A percentile compares a stretch with the other conserved stretches of the same genome.
phyloP scores from a whole-genome alignment of 2,329 filamentous ascomycete genomes.

The Ophiostoma fasciatum region DNA sequence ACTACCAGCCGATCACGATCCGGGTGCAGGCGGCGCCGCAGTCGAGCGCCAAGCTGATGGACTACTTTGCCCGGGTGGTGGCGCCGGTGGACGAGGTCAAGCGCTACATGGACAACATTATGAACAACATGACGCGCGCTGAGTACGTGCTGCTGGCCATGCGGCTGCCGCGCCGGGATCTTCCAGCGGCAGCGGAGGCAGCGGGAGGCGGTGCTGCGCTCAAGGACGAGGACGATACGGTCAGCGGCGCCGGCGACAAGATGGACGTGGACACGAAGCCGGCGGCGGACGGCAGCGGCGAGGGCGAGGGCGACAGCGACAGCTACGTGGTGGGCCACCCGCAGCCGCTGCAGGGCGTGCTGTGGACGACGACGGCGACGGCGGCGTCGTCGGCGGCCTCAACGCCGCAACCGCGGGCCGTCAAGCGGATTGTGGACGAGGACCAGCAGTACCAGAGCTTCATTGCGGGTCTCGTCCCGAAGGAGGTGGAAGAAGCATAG shows the following conservation, averaged over 20 bases:
- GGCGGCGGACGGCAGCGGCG: constrained; percentile 5
- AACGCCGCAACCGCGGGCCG: constrained; percentile 6
- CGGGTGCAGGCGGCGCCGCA: constrained; percentile 24
- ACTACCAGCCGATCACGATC: constrained; percentile 62
- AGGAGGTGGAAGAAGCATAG: constrained; percentile 13
- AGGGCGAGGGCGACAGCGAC: background rate
- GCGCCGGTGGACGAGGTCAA: constrained; percentile 47
- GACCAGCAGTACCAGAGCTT: constrained; percentile 33
- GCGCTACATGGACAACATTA: constrained; percentile 55
- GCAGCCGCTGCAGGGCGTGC: constrained; percentile 10
- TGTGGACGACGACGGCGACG: constrained; percentile 11
- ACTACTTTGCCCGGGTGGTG: constrained; percentile 45
- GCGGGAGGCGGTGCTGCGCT: too few relatives aligned
- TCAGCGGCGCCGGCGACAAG: constrained; percentile 7
- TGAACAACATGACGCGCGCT: constrained; percentile 53
- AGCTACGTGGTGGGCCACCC: constrained; percentile 6
- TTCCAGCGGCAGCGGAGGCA: background rate
- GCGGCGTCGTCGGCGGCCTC: background rate
- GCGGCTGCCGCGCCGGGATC: constrained; percentile 38
- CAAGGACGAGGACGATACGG: background rate
- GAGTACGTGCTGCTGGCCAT: constrained; percentile 54
- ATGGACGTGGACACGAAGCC: constrained; percentile 16
- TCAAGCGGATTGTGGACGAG: constrained; percentile 19
- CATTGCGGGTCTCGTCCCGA: constrained; percentile 24
- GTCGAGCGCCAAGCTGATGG: constrained; percentile 37